Base-by-base conservation (phyloP, 768 basidiomycete species). In the Leccinum broughii region DNA sequence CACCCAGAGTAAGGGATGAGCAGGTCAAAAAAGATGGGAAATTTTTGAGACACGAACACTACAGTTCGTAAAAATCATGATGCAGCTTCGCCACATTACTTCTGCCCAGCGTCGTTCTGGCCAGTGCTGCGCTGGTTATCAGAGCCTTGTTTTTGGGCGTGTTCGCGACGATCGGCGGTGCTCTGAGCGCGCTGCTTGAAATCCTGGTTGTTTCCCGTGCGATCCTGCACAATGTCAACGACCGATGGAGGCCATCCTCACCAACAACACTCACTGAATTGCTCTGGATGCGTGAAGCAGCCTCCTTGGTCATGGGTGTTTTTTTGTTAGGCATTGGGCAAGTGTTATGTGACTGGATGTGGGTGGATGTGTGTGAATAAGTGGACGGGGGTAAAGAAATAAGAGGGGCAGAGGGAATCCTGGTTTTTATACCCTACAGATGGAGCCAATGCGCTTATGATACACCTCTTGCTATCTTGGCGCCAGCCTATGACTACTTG, bases 131-230 rank as follows among this genome's bases (percentile, higher is more conserved):
- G 9, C 20, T 20, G 51, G 13, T n/a, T 4, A n/a, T n/a, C 41
- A 6, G 62, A 62, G 4, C 26, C 37, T 34, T 44, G 41, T 44
- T 44, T 9, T n/a, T 55, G 53, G 17, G 54, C 20, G 1, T 62
- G 0, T 8, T 57, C 57, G 35, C 57, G 49, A 28, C 54, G 56
- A 7, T 63, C 63, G 4, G 61, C 61, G 4, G 57, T 24, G 20
- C 57, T 62, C 51, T 64, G 61, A 1, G 41, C 56, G 9, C 60
- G 60, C 3, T 34, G n/a, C 17, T 63, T 63, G 54, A 62, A 63
- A 14, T 41, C 62, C 6, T 14, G 9, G 17, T 62, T 62, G 24
- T 26, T 57, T 2, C 15, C 10, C 10, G 51, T 56, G 8, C 46
- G 26, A 22, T 63, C 62, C 60, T 63, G 49, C 4, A 1, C 34